Conservation (phyloP, 371 early-diverging fungal genomes). For the Thermomucor indicae-seudaticae region DNA sequence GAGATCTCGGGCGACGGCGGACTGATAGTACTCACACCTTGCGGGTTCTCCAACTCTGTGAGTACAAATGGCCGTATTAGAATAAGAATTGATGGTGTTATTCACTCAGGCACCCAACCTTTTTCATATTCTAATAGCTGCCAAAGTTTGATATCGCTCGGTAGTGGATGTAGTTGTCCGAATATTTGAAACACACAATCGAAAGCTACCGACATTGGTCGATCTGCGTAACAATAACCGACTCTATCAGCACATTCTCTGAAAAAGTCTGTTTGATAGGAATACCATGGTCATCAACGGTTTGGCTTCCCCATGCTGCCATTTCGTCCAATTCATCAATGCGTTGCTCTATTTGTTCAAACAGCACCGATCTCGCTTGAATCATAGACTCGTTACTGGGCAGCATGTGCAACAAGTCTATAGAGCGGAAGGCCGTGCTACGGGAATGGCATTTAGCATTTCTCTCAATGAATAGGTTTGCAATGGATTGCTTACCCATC, state of each 20-base stretch:
- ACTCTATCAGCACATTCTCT: no score
- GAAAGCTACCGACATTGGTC: constrained; percentile 25
- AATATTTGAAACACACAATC: constrained; percentile 58
- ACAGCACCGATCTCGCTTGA: constrained; percentile 14
- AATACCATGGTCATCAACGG: constrained; percentile 6
- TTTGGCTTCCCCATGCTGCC: constrained; percentile 13
- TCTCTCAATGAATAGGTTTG: neutral
- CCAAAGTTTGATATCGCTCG: constrained; percentile 30
- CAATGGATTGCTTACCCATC: constrained; percentile 33
- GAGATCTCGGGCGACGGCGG: constrained; percentile 49
- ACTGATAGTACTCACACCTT: constrained; percentile 47
- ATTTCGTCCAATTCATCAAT: constrained; percentile 26
- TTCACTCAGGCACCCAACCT: constrained; percentile 22
- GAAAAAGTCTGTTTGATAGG: no score
- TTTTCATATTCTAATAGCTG: constrained; percentile 54
- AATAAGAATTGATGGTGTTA: neutral
- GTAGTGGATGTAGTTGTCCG: constrained; percentile 51
- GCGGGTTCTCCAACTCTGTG: constrained; percentile 46
- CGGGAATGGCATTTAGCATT: no score
- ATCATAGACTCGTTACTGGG: constrained; percentile 45
- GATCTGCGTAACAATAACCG: constrained; percentile 22
- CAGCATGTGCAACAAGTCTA: constrained; percentile 55
- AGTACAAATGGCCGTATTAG: neutral
- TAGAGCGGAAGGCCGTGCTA: constrained; percentile 31
- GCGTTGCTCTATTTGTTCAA: constrained; percentile 31